Base-by-base conservation (phyloP, 2,329 filamentous ascomycete species). In the Scedosporium minutisporum region DNA sequence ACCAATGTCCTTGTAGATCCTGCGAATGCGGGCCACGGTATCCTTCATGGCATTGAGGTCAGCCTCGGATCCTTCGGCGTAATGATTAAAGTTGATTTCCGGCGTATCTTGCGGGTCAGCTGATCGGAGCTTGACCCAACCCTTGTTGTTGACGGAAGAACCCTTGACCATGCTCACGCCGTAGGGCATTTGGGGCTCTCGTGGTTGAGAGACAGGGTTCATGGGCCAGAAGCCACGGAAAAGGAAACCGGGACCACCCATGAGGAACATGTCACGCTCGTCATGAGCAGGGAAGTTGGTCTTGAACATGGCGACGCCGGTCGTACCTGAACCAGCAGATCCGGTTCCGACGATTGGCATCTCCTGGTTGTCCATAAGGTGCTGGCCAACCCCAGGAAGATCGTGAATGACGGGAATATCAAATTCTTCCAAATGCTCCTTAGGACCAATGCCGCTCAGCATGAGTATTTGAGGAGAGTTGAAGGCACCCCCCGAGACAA, bases 91-190 rank as follows among this genome's bases (percentile, higher is more conserved):
- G 69, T 80, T 78, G 69, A 87, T 87, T 41, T 80, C 72, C 0
- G 87, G 87, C n/a, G 80, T 79, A 61, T 88, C 87, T 1, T 80
- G 79, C 0, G 87, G 86, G 68, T 89, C 79, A 0, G 80, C 75
- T 0, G 84, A 87, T 18, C 75, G 77, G 1, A 90, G 77, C 2
- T 75, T 81, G 14, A 90, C 86, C 0, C 78, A 84, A n/a, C 88
- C 87, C 7, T 79, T 78, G 60, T 79, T 77, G 51, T 89, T 89
- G 18, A 59, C 41, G 57, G 65, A 62, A 21, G 61, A 55, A 3
- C 53, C 61, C 60, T 65, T 66, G 27, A 66, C 61, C 53, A 67
- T 62, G 63, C 63, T 64, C 25, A 64, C 63, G 33, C 63, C 63
- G 60, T 64, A 64, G 5, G 57, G 38, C 10, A 21, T 18, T 4